Evolutionary conservation across 2,329 filamentous ascomycete species (phyloP).

Genomic region (Arthrobotrys iridis): DNA sequence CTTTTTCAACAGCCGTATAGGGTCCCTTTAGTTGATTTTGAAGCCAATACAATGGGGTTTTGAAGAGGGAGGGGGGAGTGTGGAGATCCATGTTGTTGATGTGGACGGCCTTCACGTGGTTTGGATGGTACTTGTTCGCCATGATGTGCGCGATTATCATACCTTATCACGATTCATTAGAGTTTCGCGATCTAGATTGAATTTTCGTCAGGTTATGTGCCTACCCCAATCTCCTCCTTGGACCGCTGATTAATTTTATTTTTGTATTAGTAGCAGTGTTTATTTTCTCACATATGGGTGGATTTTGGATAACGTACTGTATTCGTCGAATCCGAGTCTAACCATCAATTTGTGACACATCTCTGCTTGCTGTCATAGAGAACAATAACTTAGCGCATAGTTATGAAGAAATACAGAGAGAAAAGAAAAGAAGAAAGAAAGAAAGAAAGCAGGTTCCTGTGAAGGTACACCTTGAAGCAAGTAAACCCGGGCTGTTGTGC

Average conservation of each 20-base stretch:
- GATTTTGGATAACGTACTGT: slow-evolving; percentile 61
- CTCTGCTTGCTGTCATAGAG: slow-evolving; percentile 71
- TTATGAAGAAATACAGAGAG: slow-evolving; percentile 65
- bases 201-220: slow-evolving; percentile 68
- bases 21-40: slow-evolving; percentile 67
- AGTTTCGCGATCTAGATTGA: neutral
- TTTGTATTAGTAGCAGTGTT: too few relatives aligned
- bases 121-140: slow-evolving; percentile 61
- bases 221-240: slow-evolving; percentile 79
- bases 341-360: slow-evolving; percentile 75
- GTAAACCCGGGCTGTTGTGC: slow-evolving; percentile 56
- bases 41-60: slow-evolving; percentile 69
- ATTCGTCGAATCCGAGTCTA: slow-evolving; percentile 72
- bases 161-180: slow-evolving; percentile 55
- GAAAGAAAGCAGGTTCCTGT: slow-evolving; percentile 7
- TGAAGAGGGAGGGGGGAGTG: slow-evolving; percentile 65
- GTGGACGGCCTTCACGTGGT: slow-evolving; percentile 66
- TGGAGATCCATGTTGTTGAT: slow-evolving; percentile 69
- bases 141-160: slow-evolving; percentile 71
- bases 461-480: slow-evolving; percentile 11
- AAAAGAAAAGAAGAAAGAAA: neutral
- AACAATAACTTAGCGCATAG: slow-evolving; percentile 58
- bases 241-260: slow-evolving; percentile 59
- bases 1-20: slow-evolving; percentile 66
- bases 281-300: neutral